phyloP scores from a whole-genome alignment of 2,329 filamentous ascomycete species.

The Fusarium humuli region DNA sequence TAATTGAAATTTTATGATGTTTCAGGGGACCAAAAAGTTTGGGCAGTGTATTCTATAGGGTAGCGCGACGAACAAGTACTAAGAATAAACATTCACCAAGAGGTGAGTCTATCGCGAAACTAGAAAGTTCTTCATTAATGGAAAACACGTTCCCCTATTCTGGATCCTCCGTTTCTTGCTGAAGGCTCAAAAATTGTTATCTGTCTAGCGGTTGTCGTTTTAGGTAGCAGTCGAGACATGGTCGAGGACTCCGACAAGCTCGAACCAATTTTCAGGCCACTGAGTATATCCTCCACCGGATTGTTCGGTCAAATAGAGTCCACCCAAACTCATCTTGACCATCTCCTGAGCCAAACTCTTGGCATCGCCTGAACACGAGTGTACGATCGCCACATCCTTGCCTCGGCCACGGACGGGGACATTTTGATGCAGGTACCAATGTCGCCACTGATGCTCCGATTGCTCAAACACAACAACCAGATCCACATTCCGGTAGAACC shows the following conservation, averaged over 20 bases:
- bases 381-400: constrained; percentile 29
- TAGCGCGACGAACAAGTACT: neutral
- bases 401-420: neutral
- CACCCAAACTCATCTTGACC: constrained; percentile 13
- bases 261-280: constrained; percentile 15
- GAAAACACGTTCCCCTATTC: neutral
- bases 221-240: neutral
- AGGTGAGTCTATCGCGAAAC: neutral
- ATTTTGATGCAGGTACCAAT: neutral
- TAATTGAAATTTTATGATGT: neutral
- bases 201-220: neutral
- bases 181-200: too few species aligned
- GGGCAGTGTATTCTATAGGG: neutral
- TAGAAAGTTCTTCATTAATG: neutral
- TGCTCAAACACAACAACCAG: constrained; percentile 1
- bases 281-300: constrained; percentile 27
- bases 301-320: constrained; percentile 32
- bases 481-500: neutral
- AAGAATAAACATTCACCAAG: neutral
- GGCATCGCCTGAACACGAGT: constrained; percentile 19
- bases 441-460: constrained; percentile 6
- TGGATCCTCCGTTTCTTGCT: neutral
- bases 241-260: neutral
- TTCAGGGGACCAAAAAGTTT: too few species aligned
- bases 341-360: constrained; percentile 16